Evolutionary conservation across 1,284 basidiomycete genomes (phyloP), one percentile per base, ranked within the genome.

Genomic region (Sporisorium scitamineum): DNA sequence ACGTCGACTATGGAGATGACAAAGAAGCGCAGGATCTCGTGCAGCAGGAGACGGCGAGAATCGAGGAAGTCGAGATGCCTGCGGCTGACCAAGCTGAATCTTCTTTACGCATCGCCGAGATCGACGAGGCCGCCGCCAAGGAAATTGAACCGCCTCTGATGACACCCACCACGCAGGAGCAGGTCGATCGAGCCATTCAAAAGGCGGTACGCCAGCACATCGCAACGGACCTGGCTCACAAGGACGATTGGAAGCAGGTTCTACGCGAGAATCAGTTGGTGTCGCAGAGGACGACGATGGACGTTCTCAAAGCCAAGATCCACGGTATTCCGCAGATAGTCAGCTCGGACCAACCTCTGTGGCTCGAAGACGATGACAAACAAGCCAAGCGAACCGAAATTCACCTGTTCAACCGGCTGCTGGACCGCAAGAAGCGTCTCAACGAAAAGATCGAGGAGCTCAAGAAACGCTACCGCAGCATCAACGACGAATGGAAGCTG

Each of bases 401-500:
- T 0, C 37, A 53, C n/a, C 53, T 82, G 6, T 72, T 70, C 29
- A 47, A 71, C 11, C 70, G 68, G 26, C 52, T 79, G 29, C 37
- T 57, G 20, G 68, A 64, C 7, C 71, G 62, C 29, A 65, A 80
- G 47, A 66, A 71, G 48, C 78, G 80, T 24, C 66, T 84, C 44
- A 70, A 76, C 52, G 71, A 56, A n/a, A 85, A 85, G 56, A 34
- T 73, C 8, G 69, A 71, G 32, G 41, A 26, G 8, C 78, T 85
- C 59, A 76, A 78, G 48, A 59, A 67, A 24, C 72, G 75, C 41
- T 85, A 85, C 61, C 71, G 78, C 45, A 59, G 50, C 39, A 71
- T 81, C 52, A 74, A 85, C 52, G 56, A 77, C 20, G 80, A 81
- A 11, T 85, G 83, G 83, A 66, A 68, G 61, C 31, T 54, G 27